Evolutionary conservation across 108 stramenopile genomes (phyloP), one percentile per base, ranked within the genome.

Genomic region (Skeletonema menzelii): DNA sequence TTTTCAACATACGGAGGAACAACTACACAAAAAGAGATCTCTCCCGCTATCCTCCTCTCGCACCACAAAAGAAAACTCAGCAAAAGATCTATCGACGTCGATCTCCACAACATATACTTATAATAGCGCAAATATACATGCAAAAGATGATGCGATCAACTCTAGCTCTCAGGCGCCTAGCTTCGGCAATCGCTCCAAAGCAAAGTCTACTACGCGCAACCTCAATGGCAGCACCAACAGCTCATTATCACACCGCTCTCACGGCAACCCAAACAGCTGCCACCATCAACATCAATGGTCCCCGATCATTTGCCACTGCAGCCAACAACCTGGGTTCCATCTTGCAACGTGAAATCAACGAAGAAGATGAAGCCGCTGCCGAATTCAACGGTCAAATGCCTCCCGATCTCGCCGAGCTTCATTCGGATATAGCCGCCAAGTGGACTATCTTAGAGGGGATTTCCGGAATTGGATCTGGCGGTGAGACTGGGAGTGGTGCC

Each of bases 381-480:
- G 77, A 66, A 28, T 42, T 65, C 31, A 24, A 12, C 1, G 49
- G 55, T 8, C 22, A 15, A 6, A 42, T 82, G 2, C 84, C 84
- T 12, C 59, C 62, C 2, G 80, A 82, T 47, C 63, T 84, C 15
- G 27, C 53, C 11, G 72, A 76, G 67, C 58, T 84, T n/a, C 49
- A 82, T 22, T 19, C 28, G 0, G 46, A 76, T 38, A 61, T 84
- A 27, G 27, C 63, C 7, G 22, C 38, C 6, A 55, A 75, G 3
- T 84, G 84, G 84, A 72, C 76, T 11, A 76, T 84, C 32, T 22
- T 84, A 22, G 76, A 84, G 32, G 80, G 80, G 1, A 64, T 75
- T 14, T 15, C 61, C 0, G 80, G 65, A 0, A 77, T 71, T 77
- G 84, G 76, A n/a, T 42, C 26, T 34, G 63, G 12, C 22, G 60